These are phyloP conservation scores for Diplodia seriata DNA, from an alignment of 2,329 filamentous ascomycete species.

Conservation along the genomic window DNA sequence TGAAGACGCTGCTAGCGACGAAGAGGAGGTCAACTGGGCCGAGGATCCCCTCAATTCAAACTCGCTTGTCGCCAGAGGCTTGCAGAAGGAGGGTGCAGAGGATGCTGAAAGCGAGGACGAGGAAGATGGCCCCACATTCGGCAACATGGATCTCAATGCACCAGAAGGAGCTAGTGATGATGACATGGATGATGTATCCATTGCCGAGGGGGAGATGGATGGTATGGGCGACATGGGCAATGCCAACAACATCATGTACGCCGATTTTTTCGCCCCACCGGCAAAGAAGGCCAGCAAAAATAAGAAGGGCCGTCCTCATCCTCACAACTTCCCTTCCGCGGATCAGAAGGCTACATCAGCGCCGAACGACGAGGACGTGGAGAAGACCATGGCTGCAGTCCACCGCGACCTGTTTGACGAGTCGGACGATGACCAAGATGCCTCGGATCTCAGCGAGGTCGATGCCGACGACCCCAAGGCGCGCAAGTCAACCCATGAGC, in stretches of 20 bases:
- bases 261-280: conserved; percentile 91
- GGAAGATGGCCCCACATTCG: conserved; percentile 84
- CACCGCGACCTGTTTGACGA: conserved; percentile 91
- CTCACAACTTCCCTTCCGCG: conserved; percentile 54
- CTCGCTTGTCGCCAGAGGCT: conserved; percentile 42
- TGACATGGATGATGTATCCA: conserved; percentile 57
- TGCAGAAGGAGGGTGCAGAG: conserved; percentile 45
- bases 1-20: conserved; percentile 77
- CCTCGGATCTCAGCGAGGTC: conserved; percentile 67
- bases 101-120: conserved; percentile 69
- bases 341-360: conserved; percentile 44
- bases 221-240: conserved; percentile 67
- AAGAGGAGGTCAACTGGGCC: conserved; percentile 89
- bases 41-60: conserved; percentile 68
- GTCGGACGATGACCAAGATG: conserved; percentile 65
- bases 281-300: conserved; percentile 69
- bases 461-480: conserved; percentile 74
- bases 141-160: conserved; percentile 75
- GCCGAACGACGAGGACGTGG: conserved; percentile 68
- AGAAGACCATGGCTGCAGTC: conserved; percentile 84
- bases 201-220: conserved; percentile 63
- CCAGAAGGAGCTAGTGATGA: conserved; percentile 75
- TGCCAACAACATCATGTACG: conserved; percentile 88
- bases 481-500: conserved; percentile 84
- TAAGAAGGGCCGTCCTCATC: conserved; percentile 62